These are phyloP conservation scores for Hygrocybe coccinea DNA, from an alignment of 768 basidiomycete species.

Conservation along the genomic window DNA sequence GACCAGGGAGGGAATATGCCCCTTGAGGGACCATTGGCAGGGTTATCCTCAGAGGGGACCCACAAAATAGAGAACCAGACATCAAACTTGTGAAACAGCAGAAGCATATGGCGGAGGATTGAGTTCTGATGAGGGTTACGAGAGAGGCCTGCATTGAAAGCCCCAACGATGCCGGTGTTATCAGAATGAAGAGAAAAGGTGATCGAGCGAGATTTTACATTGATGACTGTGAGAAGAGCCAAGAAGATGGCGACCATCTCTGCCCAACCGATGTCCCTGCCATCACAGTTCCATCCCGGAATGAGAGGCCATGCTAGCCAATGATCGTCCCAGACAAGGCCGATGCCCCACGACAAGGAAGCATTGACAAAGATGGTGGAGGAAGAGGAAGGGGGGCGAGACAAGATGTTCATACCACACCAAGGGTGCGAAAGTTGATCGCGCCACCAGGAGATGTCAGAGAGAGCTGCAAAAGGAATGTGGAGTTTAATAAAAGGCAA, in stretches of 20 bases:
- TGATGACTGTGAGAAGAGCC: constrained; percentile 10
- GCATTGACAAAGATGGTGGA: constrained; percentile 21
- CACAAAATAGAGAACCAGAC: constrained; percentile 26
- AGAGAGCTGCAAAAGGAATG: constrained; percentile 14
- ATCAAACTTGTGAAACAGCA: constrained; percentile 15
- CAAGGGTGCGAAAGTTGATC: neutral
- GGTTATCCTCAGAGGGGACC: constrained; percentile 20
- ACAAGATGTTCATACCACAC: neutral
- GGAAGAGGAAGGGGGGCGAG: neutral
- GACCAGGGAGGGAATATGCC: neutral
- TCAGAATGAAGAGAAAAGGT: constrained; percentile 26
- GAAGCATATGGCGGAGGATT: constrained; percentile 23
- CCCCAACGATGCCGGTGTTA: constrained; percentile 30
- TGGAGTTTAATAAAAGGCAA: constrained; percentile 8
- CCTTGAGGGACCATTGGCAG: constrained; percentile 18
- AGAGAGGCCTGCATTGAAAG: constrained; percentile 22
- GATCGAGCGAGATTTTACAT: constrained; percentile 2
- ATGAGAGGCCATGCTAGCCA: constrained; percentile 26
- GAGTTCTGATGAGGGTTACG: constrained; percentile 27
- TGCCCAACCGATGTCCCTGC: constrained; percentile 28
- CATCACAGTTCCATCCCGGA: constrained; percentile 16
- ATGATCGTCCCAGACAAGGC: constrained; percentile 13
- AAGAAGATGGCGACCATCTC: constrained; percentile 28
- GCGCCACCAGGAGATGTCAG: constrained; percentile 32
- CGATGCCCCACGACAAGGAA: constrained; percentile 25